phyloP scores from a whole-genome alignment of 2,329 filamentous ascomycete species.

The Akanthomyces uredinophilus region DNA sequence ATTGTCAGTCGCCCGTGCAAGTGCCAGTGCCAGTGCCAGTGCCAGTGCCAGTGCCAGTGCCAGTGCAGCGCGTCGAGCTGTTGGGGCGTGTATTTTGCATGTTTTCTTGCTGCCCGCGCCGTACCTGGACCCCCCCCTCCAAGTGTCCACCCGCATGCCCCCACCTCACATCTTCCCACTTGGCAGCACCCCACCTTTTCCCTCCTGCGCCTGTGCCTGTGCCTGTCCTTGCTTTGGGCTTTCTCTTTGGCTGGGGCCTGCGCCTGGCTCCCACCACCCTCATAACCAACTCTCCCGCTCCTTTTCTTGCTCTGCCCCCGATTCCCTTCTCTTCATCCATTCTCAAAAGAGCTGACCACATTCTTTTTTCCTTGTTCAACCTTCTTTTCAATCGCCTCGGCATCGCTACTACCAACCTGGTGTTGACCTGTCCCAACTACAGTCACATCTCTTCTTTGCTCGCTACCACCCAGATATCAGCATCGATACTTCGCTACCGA shows the following conservation, averaged over 20 bases:
- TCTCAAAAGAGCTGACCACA: constrained; percentile 7
- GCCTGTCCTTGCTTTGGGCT: neutral
- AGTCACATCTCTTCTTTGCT: constrained; percentile 5
- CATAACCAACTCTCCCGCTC: constrained; percentile 2
- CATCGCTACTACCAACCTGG: constrained; percentile 4
- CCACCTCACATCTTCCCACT: neutral
- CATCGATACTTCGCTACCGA: neutral
- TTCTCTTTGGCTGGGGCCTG: neutral
- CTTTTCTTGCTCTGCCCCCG: constrained; percentile 7
- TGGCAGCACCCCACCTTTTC: neutral
- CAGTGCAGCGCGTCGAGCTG: neutral
- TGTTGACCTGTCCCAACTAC: constrained; percentile 16
- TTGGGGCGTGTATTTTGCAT: neutral
- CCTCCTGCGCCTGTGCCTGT: no score
- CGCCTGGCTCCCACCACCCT: neutral
- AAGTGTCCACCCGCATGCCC: neutral
- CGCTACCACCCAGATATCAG: constrained; percentile 8
- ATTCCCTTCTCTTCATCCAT: neutral
- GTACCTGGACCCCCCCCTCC: neutral
- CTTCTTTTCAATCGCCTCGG: constrained; percentile 6
- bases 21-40: no score
- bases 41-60: no score
- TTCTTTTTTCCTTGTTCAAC: constrained; percentile 8
- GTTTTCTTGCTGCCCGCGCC: neutral
- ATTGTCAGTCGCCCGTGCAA: no score